These are phyloP conservation scores for Phytophthora cryptogea DNA, from an alignment of 352 stramenopile species.

Conservation along the genomic window DNA sequence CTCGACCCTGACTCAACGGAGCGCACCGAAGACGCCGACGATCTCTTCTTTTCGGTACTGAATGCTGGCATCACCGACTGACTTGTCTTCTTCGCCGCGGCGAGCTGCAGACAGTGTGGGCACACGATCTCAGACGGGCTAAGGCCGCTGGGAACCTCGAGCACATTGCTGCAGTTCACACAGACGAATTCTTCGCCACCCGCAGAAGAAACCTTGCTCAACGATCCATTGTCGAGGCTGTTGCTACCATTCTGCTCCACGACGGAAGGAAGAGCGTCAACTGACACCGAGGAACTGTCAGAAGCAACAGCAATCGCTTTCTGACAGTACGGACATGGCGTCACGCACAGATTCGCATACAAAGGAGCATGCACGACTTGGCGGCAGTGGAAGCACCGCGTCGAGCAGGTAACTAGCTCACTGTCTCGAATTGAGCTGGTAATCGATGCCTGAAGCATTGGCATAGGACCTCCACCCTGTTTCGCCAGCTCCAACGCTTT, in stretches of 20 bases:
- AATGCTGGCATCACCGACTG: slow-evolving; percentile 32
- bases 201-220: slow-evolving; percentile 3
- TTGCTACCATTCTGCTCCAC: slow-evolving; percentile 24
- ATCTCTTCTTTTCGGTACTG: slow-evolving; percentile 31
- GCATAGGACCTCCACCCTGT: slow-evolving; percentile 18
- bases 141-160: slow-evolving; percentile 54
- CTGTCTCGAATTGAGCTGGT: slow-evolving; percentile 19
- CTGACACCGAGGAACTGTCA: slow-evolving; percentile 33
- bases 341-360: slow-evolving; percentile 32
- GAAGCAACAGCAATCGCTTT: slow-evolving; percentile 42
- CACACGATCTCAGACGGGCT: slow-evolving; percentile 61
- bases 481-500: slow-evolving; percentile 37
- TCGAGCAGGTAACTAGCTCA: slow-evolving; percentile 31
- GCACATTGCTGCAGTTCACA: slow-evolving; percentile 57
- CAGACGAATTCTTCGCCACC: slow-evolving; percentile 45
- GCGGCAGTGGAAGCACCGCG: slow-evolving; percentile 65
- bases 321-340: slow-evolving; percentile 52
- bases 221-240: slow-evolving; percentile 4
- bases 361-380: slow-evolving; percentile 51
- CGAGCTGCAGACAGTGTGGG: slow-evolving; percentile 66
- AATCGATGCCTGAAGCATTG: slow-evolving; percentile 22
- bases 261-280: slow-evolving; percentile 37
- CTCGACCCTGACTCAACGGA: slow-evolving; percentile 43
- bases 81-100: slow-evolving; percentile 48
- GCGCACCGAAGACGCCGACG: slow-evolving; percentile 30